These are phyloP conservation scores for Aspergillus brunneoviolaceus DNA, from an alignment of 2,329 filamentous ascomycete species.

Conservation along the genomic window DNA sequence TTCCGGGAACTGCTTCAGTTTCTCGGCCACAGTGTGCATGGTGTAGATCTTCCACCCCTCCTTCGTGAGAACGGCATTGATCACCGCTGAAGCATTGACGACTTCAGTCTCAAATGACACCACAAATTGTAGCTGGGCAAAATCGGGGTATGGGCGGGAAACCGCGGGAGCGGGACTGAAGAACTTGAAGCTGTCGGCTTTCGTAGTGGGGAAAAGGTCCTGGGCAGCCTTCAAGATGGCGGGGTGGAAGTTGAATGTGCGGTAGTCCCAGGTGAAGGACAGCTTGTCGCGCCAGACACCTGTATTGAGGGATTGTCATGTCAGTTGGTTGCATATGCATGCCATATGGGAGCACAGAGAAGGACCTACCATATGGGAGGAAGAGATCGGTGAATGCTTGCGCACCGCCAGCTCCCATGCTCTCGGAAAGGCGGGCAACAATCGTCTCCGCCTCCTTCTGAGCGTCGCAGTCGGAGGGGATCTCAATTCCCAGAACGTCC, in stretches of 20 bases:
- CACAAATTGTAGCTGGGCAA: conserved; percentile 31
- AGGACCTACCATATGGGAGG: conserved; percentile 23
- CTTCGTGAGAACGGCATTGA: conserved; percentile 34
- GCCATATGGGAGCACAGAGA: neutral
- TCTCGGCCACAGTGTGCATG: conserved; percentile 37
- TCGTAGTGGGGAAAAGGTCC: conserved; percentile 33
- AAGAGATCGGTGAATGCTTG: conserved; percentile 28
- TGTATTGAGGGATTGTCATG: conserved; percentile 12
- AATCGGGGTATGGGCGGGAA: conserved; percentile 30
- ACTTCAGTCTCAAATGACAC: conserved; percentile 35
- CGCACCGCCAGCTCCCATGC: conserved; percentile 19
- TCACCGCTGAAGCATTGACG: conserved; percentile 26
- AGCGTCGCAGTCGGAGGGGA: conserved; percentile 25
- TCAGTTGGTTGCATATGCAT: neutral
- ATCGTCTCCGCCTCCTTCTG: conserved; percentile 7
- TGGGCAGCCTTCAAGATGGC: conserved; percentile 34
- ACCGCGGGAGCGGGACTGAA: conserved; percentile 24
- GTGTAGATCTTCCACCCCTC: conserved; percentile 38
- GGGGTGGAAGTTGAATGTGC: conserved; percentile 35
- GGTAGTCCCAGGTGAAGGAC: conserved; percentile 39
- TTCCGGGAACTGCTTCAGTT: conserved; percentile 33
- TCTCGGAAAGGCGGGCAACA: conserved; percentile 14
- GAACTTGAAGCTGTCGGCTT: conserved; percentile 28
- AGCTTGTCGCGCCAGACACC: conserved; percentile 41
- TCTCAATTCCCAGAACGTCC: conserved; percentile 28